Percentiles rank a stretch among this genome's conserved stretches.
Evolutionary conservation across 306 rosid species (phyloP).

Genomic region (Prunus salicina): DNA sequence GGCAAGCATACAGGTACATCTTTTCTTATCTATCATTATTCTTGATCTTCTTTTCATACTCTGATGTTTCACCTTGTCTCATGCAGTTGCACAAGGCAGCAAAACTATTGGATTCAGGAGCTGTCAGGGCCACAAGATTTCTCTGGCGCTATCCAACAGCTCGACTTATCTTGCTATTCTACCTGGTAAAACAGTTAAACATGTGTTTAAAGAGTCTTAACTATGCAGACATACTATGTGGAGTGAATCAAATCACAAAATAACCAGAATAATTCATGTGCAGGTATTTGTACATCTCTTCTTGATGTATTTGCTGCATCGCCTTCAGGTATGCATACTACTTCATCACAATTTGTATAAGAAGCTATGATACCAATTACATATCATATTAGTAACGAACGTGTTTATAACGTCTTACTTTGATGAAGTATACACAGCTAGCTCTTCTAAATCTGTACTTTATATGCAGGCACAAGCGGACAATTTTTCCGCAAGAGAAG

Average conservation of each 20-base stretch:
- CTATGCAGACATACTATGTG: background rate
- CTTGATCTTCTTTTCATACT: constrained; percentile 10
- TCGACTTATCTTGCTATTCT: constrained; percentile 69
- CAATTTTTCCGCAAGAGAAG: constrained; percentile 62
- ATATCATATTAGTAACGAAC: background rate
- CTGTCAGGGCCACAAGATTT: constrained; percentile 96
- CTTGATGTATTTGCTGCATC: constrained; percentile 93
- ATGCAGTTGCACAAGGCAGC: constrained; percentile 89
- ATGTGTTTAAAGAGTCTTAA: background rate
- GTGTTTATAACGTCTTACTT: background rate
- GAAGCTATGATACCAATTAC: background rate
- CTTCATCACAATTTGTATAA: background rate
- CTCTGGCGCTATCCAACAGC: constrained; percentile 98
- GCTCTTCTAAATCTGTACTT: background rate
- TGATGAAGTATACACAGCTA: background rate
- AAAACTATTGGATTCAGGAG: constrained; percentile 84
- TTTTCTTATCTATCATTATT: constrained; percentile 14
- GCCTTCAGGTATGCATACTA: constrained; percentile 72
- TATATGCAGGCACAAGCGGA: constrained; percentile 79
- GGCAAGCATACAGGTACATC: constrained; percentile 76
- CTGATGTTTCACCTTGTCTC: constrained; percentile 23
- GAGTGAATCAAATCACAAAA: constrained; percentile 15
- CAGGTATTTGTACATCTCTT: constrained; percentile 98
- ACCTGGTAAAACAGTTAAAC: constrained; percentile 55
- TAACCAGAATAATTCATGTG: constrained; percentile 36